phyloP scores from a whole-genome alignment of 225 moss, liverwort and hornwort species.

The Anthoceros angustus region DNA sequence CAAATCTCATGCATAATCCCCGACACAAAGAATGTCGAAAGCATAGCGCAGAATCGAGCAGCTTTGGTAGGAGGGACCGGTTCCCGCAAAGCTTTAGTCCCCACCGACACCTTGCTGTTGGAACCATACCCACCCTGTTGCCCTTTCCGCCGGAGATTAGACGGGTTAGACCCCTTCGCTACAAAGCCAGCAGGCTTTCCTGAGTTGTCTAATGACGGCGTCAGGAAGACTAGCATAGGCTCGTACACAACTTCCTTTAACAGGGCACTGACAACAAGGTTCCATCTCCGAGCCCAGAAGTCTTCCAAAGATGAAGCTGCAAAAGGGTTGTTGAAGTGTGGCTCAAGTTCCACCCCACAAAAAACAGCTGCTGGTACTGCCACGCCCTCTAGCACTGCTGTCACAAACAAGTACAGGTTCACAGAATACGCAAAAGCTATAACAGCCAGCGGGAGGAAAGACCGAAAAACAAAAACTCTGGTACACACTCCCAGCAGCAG shows the following conservation, averaged over 20 bases:
- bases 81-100: no score
- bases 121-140: background rate
- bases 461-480: background rate
- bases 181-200: background rate
- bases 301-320: constrained; percentile 51
- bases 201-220: background rate
- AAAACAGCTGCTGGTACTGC: constrained; percentile 40
- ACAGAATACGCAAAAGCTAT: constrained; percentile 17
- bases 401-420: constrained; percentile 24
- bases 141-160: background rate
- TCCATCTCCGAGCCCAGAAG: constrained; percentile 92
- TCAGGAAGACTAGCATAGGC: constrained; percentile 19
- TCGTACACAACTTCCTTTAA: constrained; percentile 52
- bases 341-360: constrained; percentile 37
- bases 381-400: constrained; percentile 48
- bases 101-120: background rate
- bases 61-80: background rate
- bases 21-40: constrained; percentile 24
- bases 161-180: background rate
- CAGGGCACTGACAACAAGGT: constrained; percentile 60
- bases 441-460: constrained; percentile 12
- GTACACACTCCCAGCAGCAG: background rate
- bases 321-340: constrained; percentile 53
- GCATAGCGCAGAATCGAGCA: constrained; percentile 14
- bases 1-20: constrained; percentile 29